Evolutionary conservation across 2,329 filamentous ascomycete genomes (phyloP).

Genomic region (Alternaria viburni): DNA sequence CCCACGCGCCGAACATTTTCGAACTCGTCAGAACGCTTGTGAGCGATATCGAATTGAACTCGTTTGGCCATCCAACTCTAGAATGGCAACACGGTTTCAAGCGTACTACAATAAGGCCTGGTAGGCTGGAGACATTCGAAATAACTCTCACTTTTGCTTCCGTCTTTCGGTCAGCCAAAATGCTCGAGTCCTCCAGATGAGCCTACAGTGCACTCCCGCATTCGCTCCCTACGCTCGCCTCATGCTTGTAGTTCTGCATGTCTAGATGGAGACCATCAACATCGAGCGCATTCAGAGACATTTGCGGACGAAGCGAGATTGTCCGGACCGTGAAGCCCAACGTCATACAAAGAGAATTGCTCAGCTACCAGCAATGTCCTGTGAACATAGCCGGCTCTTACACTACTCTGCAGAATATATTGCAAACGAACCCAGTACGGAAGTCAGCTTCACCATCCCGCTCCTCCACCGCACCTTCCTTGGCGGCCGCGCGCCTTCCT

Average conservation of each 20-base stretch:
- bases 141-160: background rate
- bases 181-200: background rate
- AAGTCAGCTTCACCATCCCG: background rate
- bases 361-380: background rate
- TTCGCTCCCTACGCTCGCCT: background rate
- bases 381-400: background rate
- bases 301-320: background rate
- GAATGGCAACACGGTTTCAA: background rate
- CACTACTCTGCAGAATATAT: background rate
- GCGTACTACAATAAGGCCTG: background rate
- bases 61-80: background rate
- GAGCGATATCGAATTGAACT: background rate
- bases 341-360: background rate
- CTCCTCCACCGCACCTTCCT: constrained; percentile 1
- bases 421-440: background rate
- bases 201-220: background rate
- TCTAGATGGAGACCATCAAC: background rate
- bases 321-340: background rate
- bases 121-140: background rate
- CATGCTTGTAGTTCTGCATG: background rate
- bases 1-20: background rate
- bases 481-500: background rate
- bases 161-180: background rate
- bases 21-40: background rate
- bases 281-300: background rate